Base-by-base conservation (phyloP, 768 basidiomycete species). In the Russula vinacea region DNA sequence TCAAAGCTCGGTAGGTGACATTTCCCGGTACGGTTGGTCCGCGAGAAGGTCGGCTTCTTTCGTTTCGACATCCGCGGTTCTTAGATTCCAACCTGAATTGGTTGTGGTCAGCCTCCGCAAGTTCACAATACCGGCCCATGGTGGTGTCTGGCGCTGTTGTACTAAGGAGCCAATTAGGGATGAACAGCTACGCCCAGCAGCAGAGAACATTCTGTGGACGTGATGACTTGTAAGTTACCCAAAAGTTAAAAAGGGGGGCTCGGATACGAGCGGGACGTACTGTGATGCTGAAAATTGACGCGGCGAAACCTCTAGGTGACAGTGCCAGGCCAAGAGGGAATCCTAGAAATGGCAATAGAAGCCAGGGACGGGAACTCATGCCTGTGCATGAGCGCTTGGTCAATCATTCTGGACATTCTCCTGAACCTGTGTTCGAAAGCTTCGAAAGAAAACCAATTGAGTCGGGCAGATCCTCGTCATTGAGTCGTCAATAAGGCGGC, bases 321-420 rank as follows among this genome's bases (percentile, higher is more conserved):
- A 7, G 10, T 35, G 35, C 35, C 35, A 3, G 42, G 26, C 40
- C 40, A 59, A 39, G 49, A 51, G 37, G 1, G 54, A 1, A 40
- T n/a, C 26, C 35, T 26, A 45, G 35, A 47, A 47, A 37, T 26
- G 33, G 62, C 22, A 51, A 62, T 51, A 24, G 42, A 42, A 56
- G 55, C 49, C 56, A 62, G 62, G 62, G 40, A 56, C 37, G 60
- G 33, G 52, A 45, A 44, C 51, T 22, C n/a, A n/a, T n/a, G n/a
- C n/a, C n/a, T n/a, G n/a, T n/a, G n/a, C n/a, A 39, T 39, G 60
- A 19, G 55, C 54, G 42, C 44, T 53, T 60, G 35, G 58, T 50
- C 24, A 40, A 60, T 50, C 29, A 29, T 29, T 29, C 58, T 59
- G 24, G 54, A 37, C 24, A 29, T 40, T 9, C 54, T 56, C 42